Evolutionary conservation across 176 grass and related monocot species (phyloP).

Genomic region (Tuctoria greenei): DNA sequence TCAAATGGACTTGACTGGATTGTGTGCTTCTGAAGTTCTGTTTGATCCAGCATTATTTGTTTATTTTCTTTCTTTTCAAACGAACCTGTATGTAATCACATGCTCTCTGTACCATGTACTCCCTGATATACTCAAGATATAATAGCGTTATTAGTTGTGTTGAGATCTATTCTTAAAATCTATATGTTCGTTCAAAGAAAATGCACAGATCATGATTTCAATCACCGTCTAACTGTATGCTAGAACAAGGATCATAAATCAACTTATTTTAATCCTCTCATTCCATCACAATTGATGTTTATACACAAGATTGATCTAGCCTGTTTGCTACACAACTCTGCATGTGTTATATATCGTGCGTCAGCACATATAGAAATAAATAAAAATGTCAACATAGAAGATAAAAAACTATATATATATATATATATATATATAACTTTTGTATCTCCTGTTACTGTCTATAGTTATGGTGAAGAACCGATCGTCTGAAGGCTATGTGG

Average conservation of each 20-base stretch:
- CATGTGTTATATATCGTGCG: slow-evolving; percentile 37
- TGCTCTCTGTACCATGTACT: not conserved
- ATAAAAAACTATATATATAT: slow-evolving; percentile 32
- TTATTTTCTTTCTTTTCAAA: not conserved
- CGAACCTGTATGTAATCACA: not conserved
- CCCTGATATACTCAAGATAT: no score
- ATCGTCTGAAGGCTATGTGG: slow-evolving; percentile 30
- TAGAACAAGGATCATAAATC: not conserved
- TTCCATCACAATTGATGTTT: slow-evolving; percentile 6
- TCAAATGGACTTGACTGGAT: not conserved
- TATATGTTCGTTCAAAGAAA: no score
- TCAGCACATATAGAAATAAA: slow-evolving; percentile 20
- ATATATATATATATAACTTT: no score
- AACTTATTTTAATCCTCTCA: slow-evolving; percentile 33
- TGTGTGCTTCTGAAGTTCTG: not conserved
- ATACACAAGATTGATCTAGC: slow-evolving; percentile 22
- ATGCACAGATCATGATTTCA: not conserved
- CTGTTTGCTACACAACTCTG: slow-evolving; percentile 13
- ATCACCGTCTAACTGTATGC: not conserved
- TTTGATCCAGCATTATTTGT: not conserved
- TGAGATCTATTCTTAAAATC: not conserved
- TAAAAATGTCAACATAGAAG: slow-evolving; percentile 17
- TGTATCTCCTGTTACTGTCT: slow-evolving; percentile 13
- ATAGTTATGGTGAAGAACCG: slow-evolving; percentile 25
- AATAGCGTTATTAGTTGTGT: not conserved